phyloP scores from a whole-genome alignment of 192 early-diverging fungal species.

The Backusella morwellensis region DNA sequence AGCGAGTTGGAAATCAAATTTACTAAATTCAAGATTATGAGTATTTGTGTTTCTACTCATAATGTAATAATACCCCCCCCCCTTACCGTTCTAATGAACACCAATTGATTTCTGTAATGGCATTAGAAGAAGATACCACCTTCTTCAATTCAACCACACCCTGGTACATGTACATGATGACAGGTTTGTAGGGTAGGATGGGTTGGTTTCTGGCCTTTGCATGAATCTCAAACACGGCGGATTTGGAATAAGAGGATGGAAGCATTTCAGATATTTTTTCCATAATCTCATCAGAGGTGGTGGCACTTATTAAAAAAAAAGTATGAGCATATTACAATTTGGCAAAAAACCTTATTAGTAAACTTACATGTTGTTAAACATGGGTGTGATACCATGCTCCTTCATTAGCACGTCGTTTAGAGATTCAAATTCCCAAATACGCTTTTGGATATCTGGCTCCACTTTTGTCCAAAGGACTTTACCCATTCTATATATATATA shows the following conservation, averaged over 20 bases:
- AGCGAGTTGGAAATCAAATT: slow-evolving; percentile 37
- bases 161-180: slow-evolving; percentile 35
- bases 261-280: slow-evolving; percentile 5
- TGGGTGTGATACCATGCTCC: slow-evolving; percentile 21
- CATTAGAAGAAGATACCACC: slow-evolving; percentile 19
- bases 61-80: neutral
- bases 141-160: slow-evolving; percentile 37
- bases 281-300: slow-evolving; percentile 17
- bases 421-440: slow-evolving; percentile 37
- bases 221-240: slow-evolving; percentile 37
- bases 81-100: slow-evolving; percentile 32
- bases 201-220: slow-evolving; percentile 39
- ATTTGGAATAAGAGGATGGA: slow-evolving; percentile 3
- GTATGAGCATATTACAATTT: neutral
- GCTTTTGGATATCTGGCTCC: slow-evolving; percentile 3
- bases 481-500: slow-evolving; percentile 35
- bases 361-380: slow-evolving; percentile 37
- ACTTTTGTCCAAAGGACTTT: slow-evolving; percentile 40
- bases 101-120: slow-evolving; percentile 37
- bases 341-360: no score
- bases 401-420: slow-evolving; percentile 36
- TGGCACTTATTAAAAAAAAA: slow-evolving; percentile 10
- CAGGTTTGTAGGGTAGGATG: slow-evolving; percentile 16
- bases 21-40: slow-evolving; percentile 4
- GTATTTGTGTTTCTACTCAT: neutral